Evolutionary conservation across 2,329 filamentous ascomycete species (phyloP), one percentile per base, ranked within the genome.

Genomic region (Aspergillus arachidicola): DNA sequence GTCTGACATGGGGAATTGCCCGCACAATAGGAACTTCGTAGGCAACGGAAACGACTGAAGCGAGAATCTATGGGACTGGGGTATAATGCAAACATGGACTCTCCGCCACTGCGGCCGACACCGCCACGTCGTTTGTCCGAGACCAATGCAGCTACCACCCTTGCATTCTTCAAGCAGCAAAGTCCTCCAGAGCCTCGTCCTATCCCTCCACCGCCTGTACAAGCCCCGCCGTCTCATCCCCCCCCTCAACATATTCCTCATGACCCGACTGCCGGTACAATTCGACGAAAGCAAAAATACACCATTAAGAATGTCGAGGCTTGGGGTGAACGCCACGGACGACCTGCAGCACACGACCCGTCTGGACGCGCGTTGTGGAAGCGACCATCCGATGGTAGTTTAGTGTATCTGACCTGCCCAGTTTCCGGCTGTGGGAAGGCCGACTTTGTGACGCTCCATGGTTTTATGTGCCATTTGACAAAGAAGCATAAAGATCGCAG

Each of bases 401-500:
- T 79, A 21, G 77, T 79, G 9, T 79, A 79, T 61, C 72, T 79
- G 6, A 78, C 74, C 28, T 79, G 77, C 45, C 77, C 77, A 1
- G 73, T 77, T 2, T 68, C 71, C 3, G 76, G 76, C 28, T 79
- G 77, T 61, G 73, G 75, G 5, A 79, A 79, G 67, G 74, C 76
- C 0, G 77, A 79, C 63, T 79, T 79, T 59, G 76, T 79, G 61
- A 79, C 77, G 2, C 71, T 79, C 11, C 77, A 79, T 58, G 77
- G 77, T 21, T 79, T 79, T 67, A 79, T 79, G 76, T 79, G 77
- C 68, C 77, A 79, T 57, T 68, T 79, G 59, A 79, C 77, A 5
- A 79, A 79, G 65, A 78, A 79, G 63, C 77, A 79, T 67, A 79
- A 79, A 59, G 77, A 79, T 62, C 74, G 76, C 58, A 78, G 73